phyloP scores from a whole-genome alignment of 2,329 filamentous ascomycete genomes.

The Diaporthe sp. region DNA sequence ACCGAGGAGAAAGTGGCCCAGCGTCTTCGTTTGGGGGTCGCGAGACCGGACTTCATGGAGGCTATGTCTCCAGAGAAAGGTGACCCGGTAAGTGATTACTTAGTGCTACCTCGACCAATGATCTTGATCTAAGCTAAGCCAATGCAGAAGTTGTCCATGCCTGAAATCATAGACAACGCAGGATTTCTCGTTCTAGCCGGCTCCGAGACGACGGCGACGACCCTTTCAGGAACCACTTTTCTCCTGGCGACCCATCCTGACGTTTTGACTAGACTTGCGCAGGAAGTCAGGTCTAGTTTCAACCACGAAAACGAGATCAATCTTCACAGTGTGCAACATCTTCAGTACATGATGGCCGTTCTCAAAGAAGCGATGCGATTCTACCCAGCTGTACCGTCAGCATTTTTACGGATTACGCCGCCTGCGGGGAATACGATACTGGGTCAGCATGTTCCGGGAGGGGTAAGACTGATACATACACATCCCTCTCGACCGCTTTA shows the following conservation, averaged over 20 bases:
- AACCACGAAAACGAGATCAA: conserved; percentile 50
- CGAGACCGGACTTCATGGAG: background rate
- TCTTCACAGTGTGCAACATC: conserved; percentile 40
- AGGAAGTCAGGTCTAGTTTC: conserved; percentile 52
- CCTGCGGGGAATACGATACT: background rate
- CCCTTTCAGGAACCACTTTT: conserved; percentile 39
- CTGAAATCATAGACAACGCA: background rate
- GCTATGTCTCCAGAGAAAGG: background rate
- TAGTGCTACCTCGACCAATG: background rate
- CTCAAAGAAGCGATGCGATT: conserved; percentile 52
- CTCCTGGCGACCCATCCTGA: conserved; percentile 45
- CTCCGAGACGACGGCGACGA: conserved; percentile 39
- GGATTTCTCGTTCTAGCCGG: conserved; percentile 34
- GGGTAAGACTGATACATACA: background rate
- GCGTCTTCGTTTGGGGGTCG: background rate
- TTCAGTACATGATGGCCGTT: conserved; percentile 50
- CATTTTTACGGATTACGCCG: background rate
- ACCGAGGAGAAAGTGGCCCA: background rate
- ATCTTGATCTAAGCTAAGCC: background rate
- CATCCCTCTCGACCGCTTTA: background rate
- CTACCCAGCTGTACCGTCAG: conserved; percentile 44
- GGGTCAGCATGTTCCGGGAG: background rate
- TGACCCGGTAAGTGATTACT: background rate
- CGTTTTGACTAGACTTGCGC: conserved; percentile 43
- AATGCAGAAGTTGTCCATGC: background rate